Evolutionary conservation across 352 stramenopile species (phyloP), one percentile per base, ranked within the genome.

Genomic region (Phytopythium boreale): DNA sequence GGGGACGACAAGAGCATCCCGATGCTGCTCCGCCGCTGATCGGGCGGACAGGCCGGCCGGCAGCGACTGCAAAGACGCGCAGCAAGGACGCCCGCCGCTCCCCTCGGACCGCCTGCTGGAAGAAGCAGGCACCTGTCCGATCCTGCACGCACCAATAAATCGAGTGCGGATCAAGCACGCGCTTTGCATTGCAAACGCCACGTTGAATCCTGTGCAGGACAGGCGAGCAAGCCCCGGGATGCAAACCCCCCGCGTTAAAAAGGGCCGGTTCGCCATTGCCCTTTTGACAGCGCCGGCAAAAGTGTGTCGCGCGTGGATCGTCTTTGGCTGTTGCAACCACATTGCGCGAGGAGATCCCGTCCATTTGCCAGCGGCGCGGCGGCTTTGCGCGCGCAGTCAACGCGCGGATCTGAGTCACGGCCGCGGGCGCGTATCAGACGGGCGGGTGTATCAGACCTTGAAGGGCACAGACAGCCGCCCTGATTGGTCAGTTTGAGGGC

Each of bases 131-230:
- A 39, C 6, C 39, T n/a, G 34, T 14, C 10, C 34, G 6, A 14
- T 39, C 34, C 2, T 39, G 7, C 10, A 15, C 34, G 11, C 10
- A 39, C 34, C 14, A 19, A 44, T 20, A 19, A 44, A 20, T 8
- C 15, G 39, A 50, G 43, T 50, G 17, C 41, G 41, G 41, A 46
- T n/a, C 41, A 7, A 46, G 17, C 36, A 1, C 12, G 10, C 6
- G 17, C 41, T 46, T 20, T 46, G 41, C 41, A 46, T 46, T 46
- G 41, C 41, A 46, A 46, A 46, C 17, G 41, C 41, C 22, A n/a
- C n/a, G n/a, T n/a, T n/a, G n/a, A n/a, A 46, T 46, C 41, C 41
- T 46, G n/a, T n/a, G 43, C 43, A 50, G n/a, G 43, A 50, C 14
- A 8, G 20, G 19, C 20, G 17, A 11, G 41, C 17, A 46, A 46